Evolutionary conservation across 805 yeast species (phyloP), one percentile per base, ranked within the genome.

Genomic region (Blastobotrys mokoenaii): DNA sequence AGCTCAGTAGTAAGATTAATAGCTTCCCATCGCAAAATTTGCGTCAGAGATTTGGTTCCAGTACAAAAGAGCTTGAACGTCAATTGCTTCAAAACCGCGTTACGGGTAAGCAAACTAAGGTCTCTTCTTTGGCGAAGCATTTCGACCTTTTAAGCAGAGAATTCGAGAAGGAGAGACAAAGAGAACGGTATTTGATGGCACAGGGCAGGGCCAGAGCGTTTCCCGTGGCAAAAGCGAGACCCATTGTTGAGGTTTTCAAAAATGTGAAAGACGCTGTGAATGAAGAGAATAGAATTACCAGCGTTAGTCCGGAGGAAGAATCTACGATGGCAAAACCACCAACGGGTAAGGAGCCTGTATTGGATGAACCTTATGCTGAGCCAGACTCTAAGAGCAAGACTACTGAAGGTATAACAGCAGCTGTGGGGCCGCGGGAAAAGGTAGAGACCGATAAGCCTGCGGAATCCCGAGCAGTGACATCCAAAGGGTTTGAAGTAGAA

Each of bases 191-290:
- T 46, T 79, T 82, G 49, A 59, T 85, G 37, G 71, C 77, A 38
- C 70, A 66, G 51, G 72, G 79, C 53, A 74, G 81, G 54, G 77
- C 79, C 59, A 71, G 80, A 49, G 86, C 90, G 0, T 67, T 71
- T 11, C 88, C 93, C 5, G 76, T 86, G 42, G 77, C 79, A 18
- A 75, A 80, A 1, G 79, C 93, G 1, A 80, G 76, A 48, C 97
- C 98, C 0, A 82, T 86, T 46, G 97, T 89, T 17, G 96, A 89
- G 55, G 83, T 93, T 20, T 93, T 84, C 60, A 80, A 86, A 53
- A 82, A 85, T 57, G 93, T 85, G 10, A 80, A 82, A 48, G 97
- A 89, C 64, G 96, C 94, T 1, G 93, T 87, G 5, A 83, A 77
- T 45, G 79, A 73, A 46, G 69, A 69, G 14, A 44, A 53, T n/a